Base-by-base conservation (phyloP, 176 grass and related monocot species). In the Urochloa ruziziensis region DNA sequence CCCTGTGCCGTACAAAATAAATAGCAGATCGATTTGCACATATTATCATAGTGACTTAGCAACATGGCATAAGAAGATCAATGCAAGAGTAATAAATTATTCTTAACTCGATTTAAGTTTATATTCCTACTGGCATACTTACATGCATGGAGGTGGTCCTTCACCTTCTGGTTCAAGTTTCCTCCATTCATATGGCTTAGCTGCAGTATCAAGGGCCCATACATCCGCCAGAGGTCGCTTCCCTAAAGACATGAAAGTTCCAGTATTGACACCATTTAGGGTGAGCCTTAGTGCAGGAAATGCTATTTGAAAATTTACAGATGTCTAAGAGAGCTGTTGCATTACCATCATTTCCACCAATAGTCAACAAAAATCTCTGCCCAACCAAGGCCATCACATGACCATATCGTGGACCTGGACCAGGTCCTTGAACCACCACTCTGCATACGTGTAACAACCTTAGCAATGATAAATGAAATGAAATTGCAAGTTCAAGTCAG, bases 361-460 rank as follows among this genome's bases (percentile, higher is more conserved):
- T 94, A 51, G 97, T 92, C 88, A 99, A 94, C 79, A 99, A 88
- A 90, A 99, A 99, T 56, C 97, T 90, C 79, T 99, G 97, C 35
- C 97, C 97, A 66, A 99, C 97, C 87, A 99, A 92, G 92, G 97
- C 89, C 97, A 99, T 99, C 81, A 99, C 97, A 91, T 99, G 97
- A 54, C 97, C 97, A 66, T 96, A 99, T 29, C 97, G 89, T 79
- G 97, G 93, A 46, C 97, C 97, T 88, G 97, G 97, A 89, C 97
- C 97, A 80, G 91, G 97, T 74, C 97, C 93, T 89, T 99, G 97
- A 81, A 99, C 97, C 85, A 94, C 97, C 87, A 99, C 97, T 88
- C 97, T 99, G 34, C 77, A 75, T 79, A 61, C 13, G 16, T 42
- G 33, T 47, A 60, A 79, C 66, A 88, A 77, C 72, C 39, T 92